Conservation (phyloP, 2,329 filamentous ascomycete species). For the Periglandula ipomoeae region DNA sequence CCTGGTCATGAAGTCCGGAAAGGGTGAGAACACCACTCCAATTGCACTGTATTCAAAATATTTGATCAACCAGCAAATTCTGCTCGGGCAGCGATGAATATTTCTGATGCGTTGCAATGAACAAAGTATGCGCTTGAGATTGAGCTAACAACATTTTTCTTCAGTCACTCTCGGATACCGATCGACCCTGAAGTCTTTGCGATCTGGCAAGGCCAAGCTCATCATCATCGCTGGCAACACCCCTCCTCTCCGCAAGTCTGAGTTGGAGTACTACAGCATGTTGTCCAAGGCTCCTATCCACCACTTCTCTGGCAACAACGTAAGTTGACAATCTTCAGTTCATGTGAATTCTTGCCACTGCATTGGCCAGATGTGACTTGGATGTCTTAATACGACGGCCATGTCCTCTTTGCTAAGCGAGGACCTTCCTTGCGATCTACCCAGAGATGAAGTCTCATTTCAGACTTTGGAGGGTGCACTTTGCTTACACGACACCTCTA, state of each 20-base stretch:
- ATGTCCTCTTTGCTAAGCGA: constrained; percentile 11
- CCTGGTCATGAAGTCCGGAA: constrained; percentile 57
- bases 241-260: constrained; percentile 92
- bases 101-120: neutral
- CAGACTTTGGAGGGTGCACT: constrained; percentile 80
- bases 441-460: constrained; percentile 87
- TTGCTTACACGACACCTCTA: constrained; percentile 44
- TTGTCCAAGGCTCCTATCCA: constrained; percentile 89
- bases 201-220: constrained; percentile 96
- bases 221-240: constrained; percentile 93
- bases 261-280: constrained; percentile 95
- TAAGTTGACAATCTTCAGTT: constrained; percentile 47
- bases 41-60: neutral
- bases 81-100: neutral
- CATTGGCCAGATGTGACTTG: neutral
- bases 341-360: neutral
- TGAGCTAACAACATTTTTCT: neutral
- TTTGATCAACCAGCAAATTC: neutral
- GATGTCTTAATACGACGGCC: neutral
- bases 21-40: constrained; percentile 52
- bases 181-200: constrained; percentile 67
- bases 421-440: constrained; percentile 38
- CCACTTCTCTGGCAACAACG: constrained; percentile 98
- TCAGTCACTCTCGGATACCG: constrained; percentile 34
- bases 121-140: neutral